phyloP scores from a whole-genome alignment of 108 stramenopile species.

The Cylindrotheca closterium region DNA sequence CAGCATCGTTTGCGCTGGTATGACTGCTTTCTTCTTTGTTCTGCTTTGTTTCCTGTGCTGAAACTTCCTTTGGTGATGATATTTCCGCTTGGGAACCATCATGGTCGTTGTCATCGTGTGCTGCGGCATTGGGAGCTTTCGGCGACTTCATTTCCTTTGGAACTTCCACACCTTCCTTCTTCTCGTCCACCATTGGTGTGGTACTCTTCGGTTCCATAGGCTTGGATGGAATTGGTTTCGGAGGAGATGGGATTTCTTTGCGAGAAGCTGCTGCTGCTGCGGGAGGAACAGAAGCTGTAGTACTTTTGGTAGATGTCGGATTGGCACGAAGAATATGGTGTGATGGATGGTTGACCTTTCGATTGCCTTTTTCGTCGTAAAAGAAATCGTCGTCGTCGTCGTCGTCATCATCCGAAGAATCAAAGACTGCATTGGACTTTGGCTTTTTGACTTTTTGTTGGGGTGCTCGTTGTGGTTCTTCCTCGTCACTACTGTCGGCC shows the following conservation, averaged over 20 bases:
- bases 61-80: not conserved
- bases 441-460: not conserved
- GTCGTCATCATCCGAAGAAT: constrained; percentile 22
- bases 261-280: constrained; percentile 4
- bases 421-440: not conserved
- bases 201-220: too few species aligned
- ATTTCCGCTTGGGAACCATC: not conserved
- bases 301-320: not conserved
- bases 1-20: not conserved
- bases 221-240: not conserved
- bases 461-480: not conserved
- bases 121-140: not conserved
- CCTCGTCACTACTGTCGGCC: constrained; percentile 40
- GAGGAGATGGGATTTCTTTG: not conserved
- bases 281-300: not conserved
- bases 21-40: not conserved
- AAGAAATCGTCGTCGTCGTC: constrained; percentile 46
- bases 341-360: constrained; percentile 1
- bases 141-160: too few species aligned
- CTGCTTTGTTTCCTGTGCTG: not conserved
- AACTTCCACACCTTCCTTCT: too few species aligned
- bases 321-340: not conserved
- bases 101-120: constrained; percentile 2
- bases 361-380: constrained; percentile 34
- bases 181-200: not conserved